Conservation (phyloP, 2,329 filamentous ascomycete species). For the Pezicula rhizophila region DNA sequence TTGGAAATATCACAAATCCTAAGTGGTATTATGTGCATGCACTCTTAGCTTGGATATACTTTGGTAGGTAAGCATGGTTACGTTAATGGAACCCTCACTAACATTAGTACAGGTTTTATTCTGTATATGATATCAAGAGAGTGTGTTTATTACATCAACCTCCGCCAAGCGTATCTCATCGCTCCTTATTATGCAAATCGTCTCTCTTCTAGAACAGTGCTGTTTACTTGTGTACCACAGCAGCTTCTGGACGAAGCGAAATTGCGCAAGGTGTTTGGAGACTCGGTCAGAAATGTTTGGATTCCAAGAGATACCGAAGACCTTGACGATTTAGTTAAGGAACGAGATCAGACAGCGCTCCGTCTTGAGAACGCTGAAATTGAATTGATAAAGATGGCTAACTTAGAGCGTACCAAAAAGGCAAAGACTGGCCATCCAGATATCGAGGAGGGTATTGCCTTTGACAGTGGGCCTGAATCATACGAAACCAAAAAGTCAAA, state of each 20-base stretch:
- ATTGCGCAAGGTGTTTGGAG: constrained; percentile 53
- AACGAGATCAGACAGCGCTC: constrained; percentile 52
- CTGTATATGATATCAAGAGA: constrained; percentile 63
- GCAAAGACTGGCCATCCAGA: constrained; percentile 43
- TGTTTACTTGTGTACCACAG: constrained; percentile 60
- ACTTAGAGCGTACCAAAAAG: constrained; percentile 46
- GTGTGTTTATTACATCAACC: constrained; percentile 61
- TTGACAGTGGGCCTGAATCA: background rate
- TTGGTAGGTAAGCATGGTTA: constrained; percentile 29
- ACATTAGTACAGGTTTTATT: constrained; percentile 40
- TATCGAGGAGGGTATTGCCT: constrained; percentile 8
- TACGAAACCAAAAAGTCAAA: background rate
- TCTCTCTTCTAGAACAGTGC: constrained; percentile 60
- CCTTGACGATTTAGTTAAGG: constrained; percentile 52
- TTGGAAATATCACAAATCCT: constrained; percentile 48
- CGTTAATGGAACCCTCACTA: background rate
- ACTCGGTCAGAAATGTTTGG: constrained; percentile 59
- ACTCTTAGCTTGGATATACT: constrained; percentile 57
- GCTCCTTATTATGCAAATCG: constrained; percentile 60
- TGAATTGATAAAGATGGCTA: constrained; percentile 53
- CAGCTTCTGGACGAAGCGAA: constrained; percentile 52
- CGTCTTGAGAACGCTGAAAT: constrained; percentile 60
- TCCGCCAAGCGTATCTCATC: constrained; percentile 62
- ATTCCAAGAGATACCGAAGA: constrained; percentile 53
- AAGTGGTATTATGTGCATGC: constrained; percentile 56